Evolutionary conservation across 176 grass and related monocot genomes (phyloP).

Genomic region (Poa annua): DNA sequence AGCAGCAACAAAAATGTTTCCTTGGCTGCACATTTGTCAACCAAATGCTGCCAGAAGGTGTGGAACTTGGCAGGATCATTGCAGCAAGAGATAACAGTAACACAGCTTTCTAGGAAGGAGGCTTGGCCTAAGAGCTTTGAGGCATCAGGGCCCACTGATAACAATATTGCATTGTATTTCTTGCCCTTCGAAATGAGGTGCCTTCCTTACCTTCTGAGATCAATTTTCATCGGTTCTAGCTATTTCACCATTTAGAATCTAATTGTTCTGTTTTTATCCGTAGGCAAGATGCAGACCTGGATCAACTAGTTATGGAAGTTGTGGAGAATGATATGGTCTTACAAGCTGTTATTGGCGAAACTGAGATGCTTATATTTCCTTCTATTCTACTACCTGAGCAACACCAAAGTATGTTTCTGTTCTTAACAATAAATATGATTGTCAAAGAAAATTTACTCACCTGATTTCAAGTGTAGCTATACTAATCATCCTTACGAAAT

Average conservation of each 20-base stretch:
- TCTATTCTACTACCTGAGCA: conserved; percentile 51
- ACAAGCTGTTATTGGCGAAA: conserved; percentile 27
- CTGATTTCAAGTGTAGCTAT: neutral
- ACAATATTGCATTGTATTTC: conserved; percentile 68
- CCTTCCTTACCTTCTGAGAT: neutral
- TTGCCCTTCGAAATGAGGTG: conserved; percentile 63
- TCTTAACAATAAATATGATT: neutral
- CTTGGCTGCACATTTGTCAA: conserved; percentile 59
- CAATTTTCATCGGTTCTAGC: neutral
- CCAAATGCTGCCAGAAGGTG: conserved; percentile 56
- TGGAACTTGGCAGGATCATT: conserved; percentile 49
- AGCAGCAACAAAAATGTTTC: conserved; percentile 32
- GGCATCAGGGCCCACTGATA: conserved; percentile 43
- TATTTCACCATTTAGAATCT: neutral
- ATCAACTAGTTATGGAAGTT: conserved; percentile 47
- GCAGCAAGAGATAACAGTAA: conserved; percentile 33
- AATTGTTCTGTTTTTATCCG: neutral
- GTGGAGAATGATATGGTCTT: conserved; percentile 49
- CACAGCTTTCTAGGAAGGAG: conserved; percentile 43
- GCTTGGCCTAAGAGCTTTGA: conserved; percentile 65
- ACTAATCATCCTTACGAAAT: neutral
- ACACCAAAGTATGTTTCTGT: conserved; percentile 46
- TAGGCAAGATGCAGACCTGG: conserved; percentile 42
- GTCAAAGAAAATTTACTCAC: neutral
- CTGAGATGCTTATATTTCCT: conserved; percentile 58